These are phyloP conservation scores for Scheffersomyces spartinae DNA, from an alignment of 805 yeast species.

Conservation along the genomic window DNA sequence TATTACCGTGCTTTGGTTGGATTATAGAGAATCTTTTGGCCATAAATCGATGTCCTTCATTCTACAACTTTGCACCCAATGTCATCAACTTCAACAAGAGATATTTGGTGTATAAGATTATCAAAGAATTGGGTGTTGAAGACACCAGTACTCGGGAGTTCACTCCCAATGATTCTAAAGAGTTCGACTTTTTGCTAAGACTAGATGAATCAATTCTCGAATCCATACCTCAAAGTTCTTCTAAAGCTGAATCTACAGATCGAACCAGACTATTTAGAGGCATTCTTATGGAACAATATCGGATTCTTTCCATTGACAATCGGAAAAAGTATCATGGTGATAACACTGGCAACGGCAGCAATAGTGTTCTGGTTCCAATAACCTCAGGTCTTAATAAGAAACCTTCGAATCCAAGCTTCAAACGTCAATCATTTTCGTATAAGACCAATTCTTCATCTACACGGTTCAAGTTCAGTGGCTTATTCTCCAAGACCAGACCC, in stretches of 20 bases:
- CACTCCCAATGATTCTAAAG: conserved; percentile 22
- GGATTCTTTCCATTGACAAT: conserved; percentile 18
- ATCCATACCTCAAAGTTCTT: conserved; percentile 25
- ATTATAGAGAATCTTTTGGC: conserved; percentile 68
- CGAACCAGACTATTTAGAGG: conserved; percentile 16
- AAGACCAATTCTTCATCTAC: conserved; percentile 24
- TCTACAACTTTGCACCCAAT: conserved; percentile 55
- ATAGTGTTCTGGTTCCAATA: too few relatives aligned
- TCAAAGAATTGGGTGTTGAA: conserved; percentile 25
- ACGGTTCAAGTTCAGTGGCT: conserved; percentile 44
- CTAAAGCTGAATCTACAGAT: conserved; percentile 13
- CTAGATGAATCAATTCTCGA: conserved; percentile 27
- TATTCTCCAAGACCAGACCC: conserved; percentile 46
- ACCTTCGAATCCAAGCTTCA: conserved; percentile 15
- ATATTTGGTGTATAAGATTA: conserved; percentile 25
- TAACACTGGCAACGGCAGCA: too few relatives aligned
- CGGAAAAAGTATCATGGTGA: conserved; percentile 17
- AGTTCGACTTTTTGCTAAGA: conserved; percentile 43
- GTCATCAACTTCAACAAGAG: conserved; percentile 77
- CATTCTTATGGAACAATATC: conserved; percentile 20
- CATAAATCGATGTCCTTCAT: conserved; percentile 50
- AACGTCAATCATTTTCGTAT: conserved; percentile 28
- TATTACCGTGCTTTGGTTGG: conserved; percentile 92
- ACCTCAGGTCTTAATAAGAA: conserved; percentile 15
- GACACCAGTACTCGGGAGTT: conserved; percentile 13